Base-by-base conservation (phyloP, 2,329 filamentous ascomycete species). In the Aspergillus glaucus region DNA sequence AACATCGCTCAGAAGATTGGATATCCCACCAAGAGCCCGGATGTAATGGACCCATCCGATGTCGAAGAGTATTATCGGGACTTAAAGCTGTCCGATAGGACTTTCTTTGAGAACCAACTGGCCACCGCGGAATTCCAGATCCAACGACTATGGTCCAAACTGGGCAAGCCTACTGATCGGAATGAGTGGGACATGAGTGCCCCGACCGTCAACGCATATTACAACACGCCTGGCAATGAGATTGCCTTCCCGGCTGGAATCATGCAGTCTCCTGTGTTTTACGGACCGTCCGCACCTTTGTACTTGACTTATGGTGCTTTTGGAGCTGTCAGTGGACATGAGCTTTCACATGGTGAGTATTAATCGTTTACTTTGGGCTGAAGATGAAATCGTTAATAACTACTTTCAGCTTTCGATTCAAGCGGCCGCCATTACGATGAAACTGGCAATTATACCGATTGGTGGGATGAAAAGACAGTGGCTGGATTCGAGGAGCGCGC, bases 301-400 rank as follows among this genome's bases (percentile, higher is more conserved):
- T 88, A 87, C 56, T 67, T 87, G 34, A 78, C 78, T 8, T 88
- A 86, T 61, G 84, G 84, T n/a, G 80, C 79, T 0, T 84, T 87
- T 60, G 85, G 84, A 0, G 76, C 80, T 1, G 77, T 86, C 2
- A 80, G 79, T 7, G 85, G 84, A 2, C 85, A 88, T 58, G 84
- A 87, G 62, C 74, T 88, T 6, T 83, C 80, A 3, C 85, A 88
- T 50, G 68, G 68, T 71, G 63, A 51, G 63, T 57, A 19, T 6
- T 10, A n/a, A n/a, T 2, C 10, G 4, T 37, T 15, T 37, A 37
- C 7, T 15, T 15, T n/a, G n/a, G n/a, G 12, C 6, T 9, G 26
- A 30, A 30, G 2, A 24, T 19, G 3, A 9, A 32, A 10, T 12
- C 6, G 21, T 47, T 53, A 41, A 55, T 40, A 36, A 22, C 45